Evolutionary conservation across 73 alveolate species (phyloP).

Genomic region (Durusdinium trenchii): DNA sequence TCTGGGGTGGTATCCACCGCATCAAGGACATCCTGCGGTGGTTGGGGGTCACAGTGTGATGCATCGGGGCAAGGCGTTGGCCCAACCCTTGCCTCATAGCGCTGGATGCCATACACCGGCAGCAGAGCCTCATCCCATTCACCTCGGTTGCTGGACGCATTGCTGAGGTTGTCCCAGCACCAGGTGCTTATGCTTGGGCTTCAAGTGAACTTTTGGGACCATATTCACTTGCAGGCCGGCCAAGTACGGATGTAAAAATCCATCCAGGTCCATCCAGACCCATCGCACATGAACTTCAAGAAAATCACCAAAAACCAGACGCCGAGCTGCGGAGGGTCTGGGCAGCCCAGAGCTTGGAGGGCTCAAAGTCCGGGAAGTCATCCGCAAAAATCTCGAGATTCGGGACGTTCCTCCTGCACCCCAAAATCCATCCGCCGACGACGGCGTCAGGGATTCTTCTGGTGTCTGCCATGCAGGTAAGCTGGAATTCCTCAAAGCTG

Average conservation of each 20-base stretch:
- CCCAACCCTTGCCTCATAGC: not conserved
- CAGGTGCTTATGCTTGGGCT: not conserved
- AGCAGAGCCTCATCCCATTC: constrained; percentile 87
- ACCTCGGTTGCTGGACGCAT: not conserved
- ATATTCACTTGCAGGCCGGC: not conserved
- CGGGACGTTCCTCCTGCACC: not conserved
- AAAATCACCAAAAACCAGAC: not conserved
- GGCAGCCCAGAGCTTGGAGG: constrained; percentile 8
- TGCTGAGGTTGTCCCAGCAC: not conserved
- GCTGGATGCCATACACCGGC: constrained; percentile 39
- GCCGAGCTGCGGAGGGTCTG: constrained; percentile 21
- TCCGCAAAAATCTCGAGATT: not conserved
- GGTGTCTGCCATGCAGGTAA: no score
- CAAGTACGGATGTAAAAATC: not conserved
- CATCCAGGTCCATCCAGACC: not conserved
- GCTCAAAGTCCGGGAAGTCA: not conserved
- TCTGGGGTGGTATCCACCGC: constrained; percentile 81
- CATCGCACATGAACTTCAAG: not conserved
- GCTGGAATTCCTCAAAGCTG: no score
- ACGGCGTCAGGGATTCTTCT: no score
- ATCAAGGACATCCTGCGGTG: constrained; percentile 40
- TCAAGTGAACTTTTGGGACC: not conserved
- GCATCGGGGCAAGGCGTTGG: not conserved
- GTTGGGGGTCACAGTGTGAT: not conserved
- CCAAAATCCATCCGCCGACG: no score